Conservation (phyloP, 2,329 filamentous ascomycete species). For the Phoma sp. region DNA sequence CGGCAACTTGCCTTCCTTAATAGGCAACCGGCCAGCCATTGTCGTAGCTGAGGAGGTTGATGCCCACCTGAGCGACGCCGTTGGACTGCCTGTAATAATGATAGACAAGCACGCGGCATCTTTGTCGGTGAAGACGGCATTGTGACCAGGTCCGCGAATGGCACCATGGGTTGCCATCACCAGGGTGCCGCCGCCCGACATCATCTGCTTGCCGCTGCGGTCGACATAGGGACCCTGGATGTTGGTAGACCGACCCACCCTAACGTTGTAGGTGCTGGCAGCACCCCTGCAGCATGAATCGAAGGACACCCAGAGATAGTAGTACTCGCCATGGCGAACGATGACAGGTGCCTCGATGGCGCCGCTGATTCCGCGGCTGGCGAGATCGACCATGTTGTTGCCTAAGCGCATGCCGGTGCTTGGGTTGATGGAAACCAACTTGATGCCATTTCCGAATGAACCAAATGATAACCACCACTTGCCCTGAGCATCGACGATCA, state of each 20-base stretch:
- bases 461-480: slow-evolving; percentile 65
- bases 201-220: slow-evolving; percentile 58
- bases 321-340: slow-evolving; percentile 61
- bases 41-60: slow-evolving; percentile 55
- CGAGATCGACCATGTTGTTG: slow-evolving; percentile 52
- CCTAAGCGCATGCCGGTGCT: slow-evolving; percentile 27
- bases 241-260: slow-evolving; percentile 62
- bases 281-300: slow-evolving; percentile 68
- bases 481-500: slow-evolving; percentile 48
- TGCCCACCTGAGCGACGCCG: slow-evolving; percentile 55
- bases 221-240: slow-evolving; percentile 64
- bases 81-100: slow-evolving; percentile 48
- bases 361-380: slow-evolving; percentile 58
- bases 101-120: slow-evolving; percentile 33
- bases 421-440: slow-evolving; percentile 62
- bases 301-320: slow-evolving; percentile 68
- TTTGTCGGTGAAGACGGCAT: slow-evolving; percentile 61
- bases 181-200: slow-evolving; percentile 62
- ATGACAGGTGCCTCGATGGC: slow-evolving; percentile 63
- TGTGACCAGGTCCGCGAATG: slow-evolving; percentile 69
- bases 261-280: slow-evolving; percentile 65
- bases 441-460: slow-evolving; percentile 67
- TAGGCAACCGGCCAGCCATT: slow-evolving; percentile 52
- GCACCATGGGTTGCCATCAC: slow-evolving; percentile 64
- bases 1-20: no score